A percentile compares a stretch with the other conserved stretches of the same genome.
Evolutionary conservation across 495 filamentous ascomycete genomes (phyloP).

Genomic region (Lophiotrema nucula): DNA sequence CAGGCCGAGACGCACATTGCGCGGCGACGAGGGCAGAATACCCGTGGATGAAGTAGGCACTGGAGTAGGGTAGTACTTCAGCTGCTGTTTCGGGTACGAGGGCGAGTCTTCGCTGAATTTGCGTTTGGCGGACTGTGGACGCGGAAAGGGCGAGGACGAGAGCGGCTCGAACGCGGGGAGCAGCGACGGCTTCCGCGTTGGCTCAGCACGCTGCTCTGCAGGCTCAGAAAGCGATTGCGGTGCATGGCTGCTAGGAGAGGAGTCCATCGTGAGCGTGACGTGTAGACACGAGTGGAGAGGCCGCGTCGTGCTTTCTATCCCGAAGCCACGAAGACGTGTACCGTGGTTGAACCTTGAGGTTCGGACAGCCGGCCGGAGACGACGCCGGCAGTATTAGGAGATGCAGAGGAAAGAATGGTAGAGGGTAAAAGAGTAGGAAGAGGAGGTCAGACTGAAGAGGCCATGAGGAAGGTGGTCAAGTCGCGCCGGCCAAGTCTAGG

Average conservation of each 20-base stretch:
- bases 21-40: conserved; percentile 84
- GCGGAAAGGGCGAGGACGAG: conserved; percentile 76
- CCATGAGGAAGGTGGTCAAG: conserved; percentile 33
- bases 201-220: conserved; percentile 10
- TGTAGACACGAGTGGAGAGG: conserved; percentile 24
- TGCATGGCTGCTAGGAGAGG: conserved; percentile 7
- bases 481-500: conserved; percentile 18
- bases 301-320: conserved; percentile 23
- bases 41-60: conserved; percentile 91
- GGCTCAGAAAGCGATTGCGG: conserved; percentile 14
- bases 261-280: conserved; percentile 22
- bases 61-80: conserved; percentile 81
- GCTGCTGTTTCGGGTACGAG: conserved; percentile 69
- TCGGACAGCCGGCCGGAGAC: conserved; percentile 15
- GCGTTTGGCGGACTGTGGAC: conserved; percentile 50
- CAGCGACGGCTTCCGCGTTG: conserved; percentile 55
- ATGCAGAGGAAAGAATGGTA: conserved; percentile 6
- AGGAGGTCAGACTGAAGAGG: conserved; percentile 24
- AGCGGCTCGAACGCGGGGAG: conserved; percentile 92
- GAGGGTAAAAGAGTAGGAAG: no score
- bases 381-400: background rate
- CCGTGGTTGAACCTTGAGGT: conserved; percentile 4
- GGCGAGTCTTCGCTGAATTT: conserved; percentile 39
- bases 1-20: conserved; percentile 52
- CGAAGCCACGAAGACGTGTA: conserved; percentile 8